phyloP scores from a whole-genome alignment of 2,329 filamentous ascomycete genomes.

The Arthrobotrys sinensis region DNA sequence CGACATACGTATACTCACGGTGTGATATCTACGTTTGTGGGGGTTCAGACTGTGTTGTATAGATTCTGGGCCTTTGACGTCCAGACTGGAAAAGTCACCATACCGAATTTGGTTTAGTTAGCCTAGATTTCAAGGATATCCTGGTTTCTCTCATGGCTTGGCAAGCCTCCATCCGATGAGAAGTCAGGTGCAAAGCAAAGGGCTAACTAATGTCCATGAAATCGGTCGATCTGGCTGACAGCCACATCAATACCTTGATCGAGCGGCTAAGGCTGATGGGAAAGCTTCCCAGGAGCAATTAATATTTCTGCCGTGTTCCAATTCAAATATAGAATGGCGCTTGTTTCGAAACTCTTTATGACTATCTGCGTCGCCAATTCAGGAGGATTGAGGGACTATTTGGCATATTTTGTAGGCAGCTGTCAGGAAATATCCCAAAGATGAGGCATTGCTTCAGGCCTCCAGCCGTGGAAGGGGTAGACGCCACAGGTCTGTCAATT shows the following conservation, averaged over 20 bases:
- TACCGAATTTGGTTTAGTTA: neutral
- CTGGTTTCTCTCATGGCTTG: neutral
- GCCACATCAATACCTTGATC: slow-evolving; percentile 14
- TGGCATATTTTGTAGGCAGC: slow-evolving; percentile 37
- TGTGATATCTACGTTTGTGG: neutral
- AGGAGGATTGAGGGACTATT: slow-evolving; percentile 17
- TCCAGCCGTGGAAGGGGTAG: slow-evolving; percentile 15
- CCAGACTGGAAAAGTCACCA: neutral
- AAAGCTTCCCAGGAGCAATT: slow-evolving; percentile 8
- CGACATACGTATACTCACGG: neutral
- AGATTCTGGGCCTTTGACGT: slow-evolving; percentile 11
- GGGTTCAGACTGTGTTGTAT: slow-evolving; percentile 8
- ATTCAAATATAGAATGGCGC: slow-evolving; percentile 45
- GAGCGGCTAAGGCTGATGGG: slow-evolving; percentile 44
- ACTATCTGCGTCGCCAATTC: slow-evolving; percentile 29
- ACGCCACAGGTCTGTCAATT: slow-evolving; percentile 39
- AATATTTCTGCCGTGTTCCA: slow-evolving; percentile 25
- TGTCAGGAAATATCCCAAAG: neutral
- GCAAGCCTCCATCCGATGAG: neutral
- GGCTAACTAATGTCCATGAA: neutral
- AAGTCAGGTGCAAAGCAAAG: slow-evolving; percentile 19
- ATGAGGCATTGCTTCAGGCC: slow-evolving; percentile 26
- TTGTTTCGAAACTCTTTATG: slow-evolving; percentile 23
- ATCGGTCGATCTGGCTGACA: slow-evolving; percentile 8
- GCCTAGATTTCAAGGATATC: neutral